Evolutionary conservation across 345 rosid species (phyloP).

Genomic region (Odontarrhena argentea): DNA sequence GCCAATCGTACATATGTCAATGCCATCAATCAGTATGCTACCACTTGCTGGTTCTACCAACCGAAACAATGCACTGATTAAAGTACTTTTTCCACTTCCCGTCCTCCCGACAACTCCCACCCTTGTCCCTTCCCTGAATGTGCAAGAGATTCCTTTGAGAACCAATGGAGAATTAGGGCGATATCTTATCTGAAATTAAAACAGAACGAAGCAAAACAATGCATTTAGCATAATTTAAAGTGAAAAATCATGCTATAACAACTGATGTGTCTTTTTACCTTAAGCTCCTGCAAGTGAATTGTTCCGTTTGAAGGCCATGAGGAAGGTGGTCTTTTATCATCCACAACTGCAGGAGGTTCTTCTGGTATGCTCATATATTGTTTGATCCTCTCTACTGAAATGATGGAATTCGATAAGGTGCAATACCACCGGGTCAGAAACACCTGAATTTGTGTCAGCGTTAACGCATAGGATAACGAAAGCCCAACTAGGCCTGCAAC

Average conservation of each 20-base stretch:
- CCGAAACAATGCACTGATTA: conserved; percentile 85
- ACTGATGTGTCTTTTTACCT: conserved; percentile 43
- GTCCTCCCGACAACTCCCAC: conserved; percentile 92
- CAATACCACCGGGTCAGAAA: conserved; percentile 63
- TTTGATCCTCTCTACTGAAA: conserved; percentile 75
- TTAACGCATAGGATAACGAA: conserved; percentile 75
- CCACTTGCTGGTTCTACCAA: conserved; percentile 85
- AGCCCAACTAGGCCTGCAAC: conserved; percentile 68
- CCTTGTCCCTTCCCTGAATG: conserved; percentile 69
- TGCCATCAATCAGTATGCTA: conserved; percentile 63
- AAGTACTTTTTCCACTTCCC: conserved; percentile 88
- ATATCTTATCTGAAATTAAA: conserved; percentile 55
- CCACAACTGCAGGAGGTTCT: conserved; percentile 67
- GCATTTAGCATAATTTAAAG: not conserved
- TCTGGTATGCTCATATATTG: conserved; percentile 65
- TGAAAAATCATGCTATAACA: not conserved
- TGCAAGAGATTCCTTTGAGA: conserved; percentile 76
- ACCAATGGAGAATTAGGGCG: conserved; percentile 70
- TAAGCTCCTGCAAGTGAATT: conserved; percentile 66
- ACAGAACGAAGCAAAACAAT: conserved; percentile 13
- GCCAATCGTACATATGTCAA: conserved; percentile 76
- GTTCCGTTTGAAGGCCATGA: conserved; percentile 74
- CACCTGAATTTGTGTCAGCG: conserved; percentile 57
- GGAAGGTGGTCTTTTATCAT: conserved; percentile 58
- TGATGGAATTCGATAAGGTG: conserved; percentile 61